Evolutionary conservation across 352 stramenopile species (phyloP).

Genomic region (Thraustotheca clavata): DNA sequence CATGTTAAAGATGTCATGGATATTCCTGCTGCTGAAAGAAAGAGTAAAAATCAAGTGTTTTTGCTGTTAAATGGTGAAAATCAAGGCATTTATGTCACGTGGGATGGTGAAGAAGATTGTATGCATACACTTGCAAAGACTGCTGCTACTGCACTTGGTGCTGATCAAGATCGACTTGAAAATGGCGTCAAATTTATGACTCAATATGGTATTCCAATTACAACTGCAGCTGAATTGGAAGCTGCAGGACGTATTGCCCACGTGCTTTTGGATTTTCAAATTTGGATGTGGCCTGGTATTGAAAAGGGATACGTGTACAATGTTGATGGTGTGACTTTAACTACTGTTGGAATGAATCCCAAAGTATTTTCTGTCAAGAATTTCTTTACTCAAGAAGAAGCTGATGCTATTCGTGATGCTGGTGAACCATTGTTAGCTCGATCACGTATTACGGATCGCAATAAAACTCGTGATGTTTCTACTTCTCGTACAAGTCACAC

Average conservation of each 20-base stretch:
- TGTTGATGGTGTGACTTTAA: conserved; percentile 61
- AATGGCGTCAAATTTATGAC: conserved; percentile 69
- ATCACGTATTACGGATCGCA: conserved; percentile 65
- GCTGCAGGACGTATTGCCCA: conserved; percentile 56
- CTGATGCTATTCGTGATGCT: conserved; percentile 44
- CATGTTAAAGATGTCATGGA: conserved; percentile 14
- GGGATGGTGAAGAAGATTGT: conserved; percentile 65
- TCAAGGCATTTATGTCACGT: conserved; percentile 67
- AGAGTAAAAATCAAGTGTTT: conserved; percentile 34
- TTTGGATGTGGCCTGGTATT: conserved; percentile 75
- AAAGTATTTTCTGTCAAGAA: conserved; percentile 70
- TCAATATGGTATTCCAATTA: conserved; percentile 55
- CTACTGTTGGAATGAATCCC: conserved; percentile 48
- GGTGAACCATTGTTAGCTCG: conserved; percentile 43
- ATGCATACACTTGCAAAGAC: conserved; percentile 33
- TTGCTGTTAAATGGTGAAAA: conserved; percentile 82
- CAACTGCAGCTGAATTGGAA: conserved; percentile 35
- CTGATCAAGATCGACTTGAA: conserved; percentile 48
- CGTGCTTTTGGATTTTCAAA: conserved; percentile 71
- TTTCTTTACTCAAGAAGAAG: conserved; percentile 53
- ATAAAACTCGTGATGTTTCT: conserved; percentile 51
- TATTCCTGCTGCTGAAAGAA: not conserved
- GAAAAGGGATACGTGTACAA: conserved; percentile 60
- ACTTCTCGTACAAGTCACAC: conserved; percentile 71
- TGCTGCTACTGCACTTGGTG: conserved; percentile 50